Evolutionary conservation across 176 grass and related monocot genomes (phyloP), one percentile per base, ranked within the genome.

Genomic region (Puccinellia tenuiflora): DNA sequence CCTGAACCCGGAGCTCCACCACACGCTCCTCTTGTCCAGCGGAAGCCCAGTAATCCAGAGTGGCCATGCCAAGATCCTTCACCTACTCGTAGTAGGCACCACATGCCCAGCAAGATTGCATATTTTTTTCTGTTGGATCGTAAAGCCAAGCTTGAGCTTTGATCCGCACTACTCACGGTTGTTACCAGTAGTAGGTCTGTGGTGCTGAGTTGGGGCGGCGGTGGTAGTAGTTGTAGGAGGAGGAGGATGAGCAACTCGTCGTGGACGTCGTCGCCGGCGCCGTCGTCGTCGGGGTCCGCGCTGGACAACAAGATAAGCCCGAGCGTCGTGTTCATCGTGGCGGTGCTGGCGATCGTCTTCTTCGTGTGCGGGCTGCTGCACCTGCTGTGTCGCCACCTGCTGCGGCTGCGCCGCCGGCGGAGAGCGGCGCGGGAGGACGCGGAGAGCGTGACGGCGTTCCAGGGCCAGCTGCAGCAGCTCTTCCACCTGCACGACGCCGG

Each of bases 401-500:
- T 95, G 11, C 79, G 84, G 24, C 84, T 88, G 38, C 78, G 57
- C 0, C 81, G 50, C 5, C 69, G 65, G 7, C 76, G 85, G 7
- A 28, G 72, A 5, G 90, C 82, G 5, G 90, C 82, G 3, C 76
- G 50, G 9, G 92, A 87, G 21, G 88, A 91, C 25, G 30, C 72
- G 0, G 87, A 81, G 30, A 77, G 91, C 57, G 89, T 78, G 4
- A 98, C 96, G 54, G 90, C 91, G 33, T 84, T 99, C 68, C 89
- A 99, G 42, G 96, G 96, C 5, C 96, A 94, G 78, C 90, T 99
- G 55, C 96, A 99, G 85, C 92, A 98, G 65, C 90, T 98, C 16
- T 98, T 98, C 89, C 92, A 93, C 77, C 90, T 95, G 30, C 96
- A 99, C 68, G 96, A 99, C 84, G 85, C 91, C 5, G 96, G 96